These are phyloP conservation scores for Pyrus hybrid DNA, from an alignment of 331 rosid genomes.

Conservation along the genomic window DNA sequence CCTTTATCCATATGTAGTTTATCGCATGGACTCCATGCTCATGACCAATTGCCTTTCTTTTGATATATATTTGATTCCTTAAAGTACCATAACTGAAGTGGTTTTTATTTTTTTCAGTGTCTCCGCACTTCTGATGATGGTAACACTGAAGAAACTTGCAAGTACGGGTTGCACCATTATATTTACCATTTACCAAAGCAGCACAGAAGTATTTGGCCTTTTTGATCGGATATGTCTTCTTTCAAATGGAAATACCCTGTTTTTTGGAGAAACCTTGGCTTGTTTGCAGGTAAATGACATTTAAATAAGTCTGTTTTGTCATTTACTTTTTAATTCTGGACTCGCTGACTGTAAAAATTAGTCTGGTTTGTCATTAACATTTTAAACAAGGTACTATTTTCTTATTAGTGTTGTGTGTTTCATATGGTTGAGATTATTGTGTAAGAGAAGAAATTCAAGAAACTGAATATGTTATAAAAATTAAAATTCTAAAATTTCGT, in stretches of 20 bases:
- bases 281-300: conserved; percentile 77
- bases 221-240: conserved; percentile 94
- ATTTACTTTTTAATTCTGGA: background rate
- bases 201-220: conserved; percentile 99
- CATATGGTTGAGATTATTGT: background rate
- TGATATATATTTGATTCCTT: conserved; percentile 2
- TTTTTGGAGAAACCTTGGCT: conserved; percentile 95
- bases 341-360: background rate
- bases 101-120: conserved; percentile 59
- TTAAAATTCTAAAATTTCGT: background rate
- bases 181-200: conserved; percentile 86
- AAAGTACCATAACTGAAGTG: background rate
- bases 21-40: background rate
- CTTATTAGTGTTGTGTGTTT: background rate
- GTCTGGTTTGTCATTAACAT: too few relatives aligned
- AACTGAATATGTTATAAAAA: background rate
- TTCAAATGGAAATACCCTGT: conserved; percentile 96
- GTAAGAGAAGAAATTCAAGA: background rate
- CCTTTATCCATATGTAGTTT: background rate
- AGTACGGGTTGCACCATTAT: conserved; percentile 90
- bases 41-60: background rate
- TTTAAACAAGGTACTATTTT: background rate
- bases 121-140: conserved; percentile 98
- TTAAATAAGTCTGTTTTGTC: background rate
- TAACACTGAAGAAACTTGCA: conserved; percentile 91